Evolutionary conservation across 805 yeast species (phyloP), one percentile per base, ranked within the genome.

Genomic region (Lachancea mirantina): DNA sequence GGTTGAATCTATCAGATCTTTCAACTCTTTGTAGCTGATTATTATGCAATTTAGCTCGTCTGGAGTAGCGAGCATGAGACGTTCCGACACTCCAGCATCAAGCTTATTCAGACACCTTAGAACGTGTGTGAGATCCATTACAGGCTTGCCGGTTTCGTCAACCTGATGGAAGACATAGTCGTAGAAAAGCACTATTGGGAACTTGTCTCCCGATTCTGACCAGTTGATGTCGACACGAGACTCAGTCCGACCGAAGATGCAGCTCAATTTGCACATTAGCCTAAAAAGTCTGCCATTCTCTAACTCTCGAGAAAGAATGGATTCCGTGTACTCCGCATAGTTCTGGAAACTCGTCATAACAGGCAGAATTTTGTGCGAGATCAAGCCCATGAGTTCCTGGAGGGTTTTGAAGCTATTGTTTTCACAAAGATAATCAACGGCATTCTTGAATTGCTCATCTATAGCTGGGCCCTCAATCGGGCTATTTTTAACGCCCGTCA

Each of bases 51-150:
- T 79, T 63, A 77, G 78, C 52, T 85, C 95, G 55, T 88, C 95
- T 8, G 80, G 72, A 20, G 92, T 78, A 1, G 85, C 84, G 32
- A 92, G 67, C 53, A 88, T 62, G 10, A 92, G 59, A 44, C 74
- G 76, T 58, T 92, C 98, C 32, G 84, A 87, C 20, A 80, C 70
- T 1, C 96, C 97, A 5, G 89, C 94, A 52, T 92, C 98, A 43
- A 92, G 64, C 58, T 89, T 92, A 60, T 89, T 89, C 49, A 92
- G 63, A 47, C 81, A 74, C 30, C 74, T 65, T 39, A 92, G 62
- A 5, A 87, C 88, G 54, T 85, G 85, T 1, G 87, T 78, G 46
- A 92, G 64, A 57, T 92, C 96, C 36, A 85, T 62, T 2, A 77
- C 72, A 2, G 95, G 87, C 46, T 70, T 70, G 9, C 95, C 95